Base-by-base conservation (phyloP, 768 basidiomycete species). In the Phanerochaete sordida region DNA sequence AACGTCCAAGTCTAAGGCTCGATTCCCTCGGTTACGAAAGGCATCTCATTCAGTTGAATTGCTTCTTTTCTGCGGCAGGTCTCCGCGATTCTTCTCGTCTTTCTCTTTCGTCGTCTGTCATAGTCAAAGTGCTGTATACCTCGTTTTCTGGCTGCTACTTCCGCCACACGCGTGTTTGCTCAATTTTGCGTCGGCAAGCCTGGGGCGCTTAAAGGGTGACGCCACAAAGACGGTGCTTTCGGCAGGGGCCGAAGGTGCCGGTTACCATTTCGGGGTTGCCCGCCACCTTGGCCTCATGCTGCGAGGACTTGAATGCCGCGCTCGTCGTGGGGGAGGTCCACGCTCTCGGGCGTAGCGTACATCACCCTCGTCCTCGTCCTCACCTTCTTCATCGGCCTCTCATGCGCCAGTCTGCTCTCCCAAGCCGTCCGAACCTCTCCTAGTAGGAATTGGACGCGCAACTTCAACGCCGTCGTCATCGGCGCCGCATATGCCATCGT, bases 381-480 rank as follows among this genome's bases (percentile, higher is more conserved):
- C 43, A 65, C 60, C 43, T 67, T 72, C 61, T 81, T 85, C 47
- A 74, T 81, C 37, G 83, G 84, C 30, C 75, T 90, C 21, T 90
- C 88, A 5, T 86, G 84, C 64, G 73, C 82, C 1, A 81, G 84
- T 0, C 75, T 91, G 56, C 79, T 91, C 53, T 83, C 85, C 0
- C 90, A 92, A 69, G 88, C 90, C 0, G 84, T 89, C 21, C 79
- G 89, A 53, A 88, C 84, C 0, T 78, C 87, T 2, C 81, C 81
- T 1, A 74, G 70, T 46, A 74, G 72, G 61, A 76, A 81, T 11
- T 88, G 85, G 82, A 70, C 65, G 53, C 75, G 79, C 31, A 92
- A 91, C 72, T 78, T 83, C 78, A 85, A 92, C 70, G 81, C 84
- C 5, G 73, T 88, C 28, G 77, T 86, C 56, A 84, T 93, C 33